These are phyloP conservation scores for Cardamine resedifolia DNA, from an alignment of 345 rosid genomes.

Conservation along the genomic window DNA sequence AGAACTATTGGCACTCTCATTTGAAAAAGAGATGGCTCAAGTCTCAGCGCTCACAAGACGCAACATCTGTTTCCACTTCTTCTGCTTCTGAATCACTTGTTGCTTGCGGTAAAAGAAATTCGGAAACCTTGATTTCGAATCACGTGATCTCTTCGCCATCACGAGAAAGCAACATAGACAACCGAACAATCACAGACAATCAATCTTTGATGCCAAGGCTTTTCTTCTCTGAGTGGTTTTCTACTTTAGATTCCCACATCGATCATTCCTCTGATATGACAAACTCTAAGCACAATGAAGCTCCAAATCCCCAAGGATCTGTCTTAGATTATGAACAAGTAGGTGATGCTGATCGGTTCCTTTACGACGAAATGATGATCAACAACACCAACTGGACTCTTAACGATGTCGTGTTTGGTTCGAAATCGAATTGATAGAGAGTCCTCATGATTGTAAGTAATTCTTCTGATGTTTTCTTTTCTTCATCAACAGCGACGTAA, in stretches of 20 bases:
- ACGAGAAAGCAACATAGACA: slow-evolving; percentile 22
- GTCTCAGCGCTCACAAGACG: slow-evolving; percentile 4
- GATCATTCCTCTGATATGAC: slow-evolving; percentile 20
- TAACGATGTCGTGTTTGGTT: slow-evolving; percentile 44
- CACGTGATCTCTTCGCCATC: slow-evolving; percentile 31
- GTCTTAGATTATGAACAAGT: not conserved
- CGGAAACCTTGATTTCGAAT: slow-evolving; percentile 33
- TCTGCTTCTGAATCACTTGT: slow-evolving; percentile 24
- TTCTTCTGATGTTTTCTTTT: slow-evolving; percentile 35
- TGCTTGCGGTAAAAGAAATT: slow-evolving; percentile 29
- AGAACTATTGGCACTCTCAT: slow-evolving; percentile 92
- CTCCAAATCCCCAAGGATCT: slow-evolving; percentile 15
- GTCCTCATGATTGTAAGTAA: slow-evolving; percentile 36
- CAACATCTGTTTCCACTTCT: slow-evolving; percentile 32
- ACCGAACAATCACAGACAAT: not conserved
- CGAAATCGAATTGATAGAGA: slow-evolving; percentile 41
- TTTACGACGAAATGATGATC: slow-evolving; percentile 23
- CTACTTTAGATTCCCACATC: slow-evolving; percentile 32
- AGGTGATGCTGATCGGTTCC: slow-evolving; percentile 12
- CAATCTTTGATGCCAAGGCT: slow-evolving; percentile 44
- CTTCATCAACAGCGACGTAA: slow-evolving; percentile 41
- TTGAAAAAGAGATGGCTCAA: slow-evolving; percentile 60
- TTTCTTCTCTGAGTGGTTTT: slow-evolving; percentile 74
- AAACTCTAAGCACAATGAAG: slow-evolving; percentile 29
- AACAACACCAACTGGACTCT: slow-evolving; percentile 33